A percentile compares a stretch with the other conserved stretches of the same genome.
phyloP scores from a whole-genome alignment of 805 yeast species.

The Saccharomycopsis fodiens region DNA sequence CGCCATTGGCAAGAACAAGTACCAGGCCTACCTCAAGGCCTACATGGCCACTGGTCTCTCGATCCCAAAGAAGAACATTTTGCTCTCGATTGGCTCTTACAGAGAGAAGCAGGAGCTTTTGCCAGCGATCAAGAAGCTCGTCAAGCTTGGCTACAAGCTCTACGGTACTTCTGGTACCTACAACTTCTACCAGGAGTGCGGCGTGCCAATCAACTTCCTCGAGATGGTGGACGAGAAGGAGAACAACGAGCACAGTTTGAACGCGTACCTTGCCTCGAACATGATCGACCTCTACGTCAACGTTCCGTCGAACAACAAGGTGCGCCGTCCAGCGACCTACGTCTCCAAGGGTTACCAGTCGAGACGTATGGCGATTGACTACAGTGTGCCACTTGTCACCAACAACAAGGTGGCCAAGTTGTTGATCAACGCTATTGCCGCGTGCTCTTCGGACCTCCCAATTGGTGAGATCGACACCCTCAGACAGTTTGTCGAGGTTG shows the following conservation, averaged over 20 bases:
- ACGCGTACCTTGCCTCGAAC: conserved; percentile 95
- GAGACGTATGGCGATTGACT: conserved; percentile 99
- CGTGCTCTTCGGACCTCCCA: conserved; percentile 33
- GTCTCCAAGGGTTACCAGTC: conserved; percentile 96
- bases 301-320: conserved; percentile 93
- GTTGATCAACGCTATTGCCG: conserved; percentile 85
- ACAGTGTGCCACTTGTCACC: conserved; percentile 94
- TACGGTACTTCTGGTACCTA: conserved; percentile 99
- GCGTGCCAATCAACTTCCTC: conserved; percentile 87
- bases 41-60: conserved; percentile 92
- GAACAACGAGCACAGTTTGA: conserved; percentile 84
- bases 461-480: conserved; percentile 20
- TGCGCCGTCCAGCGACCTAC: conserved; percentile 97
- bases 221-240: conserved; percentile 70
- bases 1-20: conserved; percentile 89
- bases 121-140: conserved; percentile 75
- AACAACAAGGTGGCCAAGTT: conserved; percentile 96
- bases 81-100: conserved; percentile 91
- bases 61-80: conserved; percentile 88
- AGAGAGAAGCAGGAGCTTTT: conserved; percentile 92
- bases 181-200: conserved; percentile 93
- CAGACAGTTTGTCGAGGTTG: conserved; percentile 14
- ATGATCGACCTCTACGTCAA: conserved; percentile 93
- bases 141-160: conserved; percentile 78
- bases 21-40: conserved; percentile 95